Evolutionary conservation across 495 filamentous ascomycete species (phyloP), one percentile per base, ranked within the genome.

Genomic region (Penicillium antarcticum): DNA sequence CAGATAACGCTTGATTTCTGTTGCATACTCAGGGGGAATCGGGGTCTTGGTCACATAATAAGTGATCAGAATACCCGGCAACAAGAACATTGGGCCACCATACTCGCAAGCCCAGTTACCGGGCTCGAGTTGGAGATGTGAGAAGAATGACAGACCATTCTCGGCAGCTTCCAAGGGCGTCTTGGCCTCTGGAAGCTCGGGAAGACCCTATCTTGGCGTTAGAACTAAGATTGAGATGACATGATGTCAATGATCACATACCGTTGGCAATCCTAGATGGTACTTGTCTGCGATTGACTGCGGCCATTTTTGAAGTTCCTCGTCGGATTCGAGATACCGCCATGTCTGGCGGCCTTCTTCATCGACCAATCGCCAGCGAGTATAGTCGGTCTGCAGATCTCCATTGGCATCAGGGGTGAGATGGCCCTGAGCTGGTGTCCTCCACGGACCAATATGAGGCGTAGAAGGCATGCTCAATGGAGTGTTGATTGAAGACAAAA

Each of bases 61-160:
- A n/a, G 88, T 79, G 57, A 95, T 82, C 52, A 97, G 84, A 13
- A 94, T 60, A 18, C 91, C 89, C 2, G 91, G 90, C 7, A 97
- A 72, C 42, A 98, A 81, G 65, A 98, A 97, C 79, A 86, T 82
- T 0, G 85, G 83, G 1, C 92, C 94, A 52, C 94, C 94, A 72
- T 97, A 98, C 66, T 97, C 94, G 72, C 92, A 97, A 4, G 79
- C 94, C 94, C 94, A 98, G 63, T 96, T 89, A 4, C 94, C 94
- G 7, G 88, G 84, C 37, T 87, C 82, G 0, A 96, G 80, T 62
- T 98, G 94, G 34, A 97, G 78, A 41, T 91, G 81, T 32, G 91
- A 89, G 76, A 94, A 96, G 77, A 95, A 98, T 2, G 81, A 77
- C 45, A 98, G 75, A 43, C 86, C 90, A 72, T 97, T 97, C 53